Base-by-base conservation (phyloP, 1,284 basidiomycete genomes). In the Caloboletus inedulis region DNA sequence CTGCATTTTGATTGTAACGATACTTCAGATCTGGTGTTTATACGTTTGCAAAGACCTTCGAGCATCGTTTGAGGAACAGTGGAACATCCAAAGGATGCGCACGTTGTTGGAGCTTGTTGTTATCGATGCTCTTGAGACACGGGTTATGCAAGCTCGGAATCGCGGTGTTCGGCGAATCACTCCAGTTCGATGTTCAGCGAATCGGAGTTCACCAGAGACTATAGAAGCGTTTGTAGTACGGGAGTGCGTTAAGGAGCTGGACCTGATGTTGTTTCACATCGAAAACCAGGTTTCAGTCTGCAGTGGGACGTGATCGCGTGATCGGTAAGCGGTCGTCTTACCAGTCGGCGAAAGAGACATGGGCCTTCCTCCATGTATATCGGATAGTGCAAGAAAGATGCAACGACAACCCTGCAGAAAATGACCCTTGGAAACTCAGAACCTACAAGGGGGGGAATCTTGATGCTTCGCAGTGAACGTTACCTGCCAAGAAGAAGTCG, bases 1-100 rank as follows among this genome's bases (percentile, higher is more conserved):
- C 14, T 23, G 43, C 54, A 65, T 62, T 46, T 66, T 59, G 64
- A 50, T 40, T 67, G 63, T 63, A 68, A 57, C 39, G 46, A 35
- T 52, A 60, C 45, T 10, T 27, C 30, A 4, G n/a, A 42, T 45
- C 14, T 6, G 39, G 16, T 34, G 43, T 54, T 31, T 14, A 37
- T 36, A 31, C 37, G 10, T 42, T 36, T 14, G 10, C 43, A 47
- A 49, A 10, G 18, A 18, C 10, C 14, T 34, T 39, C 1, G 51
- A 42, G 27, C 21, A 62, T 62, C 59, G 25, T 33, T 49, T 6
- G 19, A 50, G 50, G 61, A 65, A 53, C n/a, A 35, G 31, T 18
- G 41, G 18, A 33, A 31, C 43, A 31, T 49, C 23, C 6, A 5
- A n/a, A 30, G 36, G 37, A 31, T 36, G 7, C 7, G 43, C 43